Percentiles rank a stretch among this genome's conserved stretches.
Evolutionary conservation across 1,139 yeast genomes (phyloP).

Genomic region (Yamadazyma jaroonii): DNA sequence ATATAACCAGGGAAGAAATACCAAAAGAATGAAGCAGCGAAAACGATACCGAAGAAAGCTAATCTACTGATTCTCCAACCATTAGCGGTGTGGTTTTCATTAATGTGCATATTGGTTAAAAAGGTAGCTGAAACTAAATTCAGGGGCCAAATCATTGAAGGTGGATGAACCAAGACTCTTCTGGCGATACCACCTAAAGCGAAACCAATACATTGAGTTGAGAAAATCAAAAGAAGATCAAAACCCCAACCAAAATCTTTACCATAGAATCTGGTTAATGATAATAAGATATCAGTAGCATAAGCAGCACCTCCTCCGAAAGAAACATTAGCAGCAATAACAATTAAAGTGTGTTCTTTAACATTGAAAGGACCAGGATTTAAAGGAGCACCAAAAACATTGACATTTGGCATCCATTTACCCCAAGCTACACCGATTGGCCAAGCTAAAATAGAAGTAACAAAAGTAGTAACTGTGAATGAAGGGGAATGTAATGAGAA

Average conservation of each 20-base stretch:
- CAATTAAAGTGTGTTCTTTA: slow-evolving; percentile 64
- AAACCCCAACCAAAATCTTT: slow-evolving; percentile 39
- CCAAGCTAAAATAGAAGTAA: slow-evolving; percentile 60
- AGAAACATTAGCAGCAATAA: slow-evolving; percentile 52
- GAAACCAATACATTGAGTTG: slow-evolving; percentile 63
- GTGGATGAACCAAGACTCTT: slow-evolving; percentile 58
- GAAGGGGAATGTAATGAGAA: slow-evolving; percentile 61
- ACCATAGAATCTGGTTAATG: slow-evolving; percentile 51
- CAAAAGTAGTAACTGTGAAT: slow-evolving; percentile 50
- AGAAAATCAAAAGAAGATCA: slow-evolving; percentile 46
- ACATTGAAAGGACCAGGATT: slow-evolving; percentile 67
- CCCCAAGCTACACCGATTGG: slow-evolving; percentile 52
- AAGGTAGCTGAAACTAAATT: slow-evolving; percentile 46
- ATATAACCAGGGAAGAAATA: slow-evolving; percentile 45
- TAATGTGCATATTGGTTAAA: slow-evolving; percentile 59
- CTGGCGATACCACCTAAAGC: slow-evolving; percentile 61
- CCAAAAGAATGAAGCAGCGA: slow-evolving; percentile 28
- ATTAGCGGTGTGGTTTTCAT: slow-evolving; percentile 53
- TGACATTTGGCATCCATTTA: slow-evolving; percentile 38
- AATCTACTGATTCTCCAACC: slow-evolving; percentile 42
- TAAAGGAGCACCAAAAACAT: slow-evolving; percentile 39
- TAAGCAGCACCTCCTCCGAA: slow-evolving; percentile 62
- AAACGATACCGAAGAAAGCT: slow-evolving; percentile 28
- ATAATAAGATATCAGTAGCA: slow-evolving; percentile 57
- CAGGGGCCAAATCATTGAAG: slow-evolving; percentile 67